A percentile compares a stretch with the other conserved stretches of the same genome.
Conservation (phyloP, 2,329 filamentous ascomycete species). For the Monilinia laxa region DNA sequence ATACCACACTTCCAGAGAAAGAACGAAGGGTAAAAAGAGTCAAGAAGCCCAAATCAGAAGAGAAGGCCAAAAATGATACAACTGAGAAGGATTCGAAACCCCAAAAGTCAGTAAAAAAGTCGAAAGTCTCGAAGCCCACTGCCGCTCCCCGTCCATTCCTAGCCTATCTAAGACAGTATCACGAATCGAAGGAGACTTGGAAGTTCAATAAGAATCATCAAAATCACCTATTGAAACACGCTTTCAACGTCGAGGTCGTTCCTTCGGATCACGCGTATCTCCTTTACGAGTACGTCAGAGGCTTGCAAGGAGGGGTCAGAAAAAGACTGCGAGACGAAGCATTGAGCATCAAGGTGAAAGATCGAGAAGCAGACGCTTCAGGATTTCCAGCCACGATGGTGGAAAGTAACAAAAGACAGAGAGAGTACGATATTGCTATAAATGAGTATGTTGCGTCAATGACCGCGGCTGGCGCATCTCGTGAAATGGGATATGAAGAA, state of each 20-base stretch:
- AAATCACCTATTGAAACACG: conserved; percentile 78
- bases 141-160: conserved; percentile 56
- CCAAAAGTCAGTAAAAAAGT: conserved; percentile 24
- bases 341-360: conserved; percentile 57
- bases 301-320: conserved; percentile 73
- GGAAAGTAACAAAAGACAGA: conserved; percentile 51
- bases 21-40: conserved; percentile 37
- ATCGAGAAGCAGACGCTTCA: conserved; percentile 50
- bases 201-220: conserved; percentile 97
- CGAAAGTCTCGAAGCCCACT: conserved; percentile 29
- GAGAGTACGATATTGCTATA: conserved; percentile 55
- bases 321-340: conserved; percentile 67
- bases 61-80: conserved; percentile 27
- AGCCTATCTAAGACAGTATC: conserved; percentile 74
- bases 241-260: conserved; percentile 70
- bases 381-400: conserved; percentile 52
- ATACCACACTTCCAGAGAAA: conserved; percentile 37
- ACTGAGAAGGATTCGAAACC: conserved; percentile 23
- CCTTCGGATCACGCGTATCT: conserved; percentile 67
- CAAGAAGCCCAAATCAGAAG: conserved; percentile 31
- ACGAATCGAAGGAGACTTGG: conserved; percentile 69
- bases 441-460: conserved; percentile 38
- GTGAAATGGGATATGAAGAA: conserved; percentile 39
- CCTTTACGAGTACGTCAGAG: conserved; percentile 75
- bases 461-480: conserved; percentile 29